Conservation (phyloP, 2,329 filamentous ascomycete species). For the Aureobasidium vineae region DNA sequence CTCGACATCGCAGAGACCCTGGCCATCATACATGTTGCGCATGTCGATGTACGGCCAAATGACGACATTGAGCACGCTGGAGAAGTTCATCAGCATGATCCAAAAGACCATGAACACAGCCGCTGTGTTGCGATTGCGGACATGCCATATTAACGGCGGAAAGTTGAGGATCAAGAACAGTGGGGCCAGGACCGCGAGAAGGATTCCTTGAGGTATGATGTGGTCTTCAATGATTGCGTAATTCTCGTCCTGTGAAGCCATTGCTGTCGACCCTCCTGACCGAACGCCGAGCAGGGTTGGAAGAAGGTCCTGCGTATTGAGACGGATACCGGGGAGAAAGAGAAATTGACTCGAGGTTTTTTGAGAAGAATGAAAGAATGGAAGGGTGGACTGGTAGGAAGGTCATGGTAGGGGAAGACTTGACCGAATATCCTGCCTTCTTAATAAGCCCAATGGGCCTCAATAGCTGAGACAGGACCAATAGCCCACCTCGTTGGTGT, state of each 20-base stretch:
- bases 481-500: background rate
- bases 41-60: conserved; percentile 63
- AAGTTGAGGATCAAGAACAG: conserved; percentile 54
- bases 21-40: conserved; percentile 56
- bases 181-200: conserved; percentile 52
- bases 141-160: conserved; percentile 60
- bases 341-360: background rate
- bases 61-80: conserved; percentile 60
- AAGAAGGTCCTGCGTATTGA: background rate
- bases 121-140: conserved; percentile 59
- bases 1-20: conserved; percentile 63
- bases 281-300: background rate
- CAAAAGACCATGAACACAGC: conserved; percentile 58
- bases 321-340: background rate
- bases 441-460: conserved; percentile 14
- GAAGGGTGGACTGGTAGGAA: background rate
- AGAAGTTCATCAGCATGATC: conserved; percentile 56
- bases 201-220: conserved; percentile 39
- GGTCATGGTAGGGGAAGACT: background rate
- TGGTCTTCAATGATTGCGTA: background rate
- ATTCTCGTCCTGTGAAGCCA: background rate
- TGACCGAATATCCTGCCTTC: background rate
- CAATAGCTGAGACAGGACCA: conserved; percentile 20
- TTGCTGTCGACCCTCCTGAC: background rate
- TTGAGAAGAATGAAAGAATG: conserved; percentile 8